A percentile compares a stretch with the other conserved stretches of the same genome.
phyloP scores from a whole-genome alignment of 1,139 yeast species.

The Magnusiomyces tetraspermus region DNA sequence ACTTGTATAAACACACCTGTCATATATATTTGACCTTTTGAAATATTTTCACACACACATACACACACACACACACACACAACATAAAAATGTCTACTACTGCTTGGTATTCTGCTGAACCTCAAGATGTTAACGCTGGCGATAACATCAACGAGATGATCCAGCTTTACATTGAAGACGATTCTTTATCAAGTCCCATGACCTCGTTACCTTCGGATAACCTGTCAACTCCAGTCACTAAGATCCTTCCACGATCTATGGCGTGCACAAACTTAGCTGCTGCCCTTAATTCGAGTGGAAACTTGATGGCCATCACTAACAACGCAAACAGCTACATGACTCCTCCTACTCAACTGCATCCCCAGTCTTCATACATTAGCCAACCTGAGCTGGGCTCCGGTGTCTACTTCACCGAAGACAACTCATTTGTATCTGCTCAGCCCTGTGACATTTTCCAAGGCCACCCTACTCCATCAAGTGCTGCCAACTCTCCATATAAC shows the following conservation, averaged over 20 bases:
- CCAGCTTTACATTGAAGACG: slow-evolving; percentile 8
- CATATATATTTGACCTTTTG: too few relatives aligned
- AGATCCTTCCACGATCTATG: slow-evolving; percentile 11
- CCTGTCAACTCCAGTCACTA: slow-evolving; percentile 11
- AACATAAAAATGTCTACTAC: slow-evolving; percentile 2
- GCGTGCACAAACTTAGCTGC: slow-evolving; percentile 9
- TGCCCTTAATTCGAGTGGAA: slow-evolving; percentile 3
- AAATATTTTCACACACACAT: not conserved
- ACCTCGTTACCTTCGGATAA: slow-evolving; percentile 10
- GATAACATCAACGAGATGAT: slow-evolving; percentile 11
- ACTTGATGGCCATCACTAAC: slow-evolving; percentile 11
- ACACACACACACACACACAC: not conserved
- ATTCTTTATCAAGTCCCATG: too few relatives aligned
- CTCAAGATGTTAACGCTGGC: slow-evolving; percentile 9
- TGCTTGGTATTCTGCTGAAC: not conserved
- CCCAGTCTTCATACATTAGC: slow-evolving; percentile 4
- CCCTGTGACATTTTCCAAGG: not conserved
- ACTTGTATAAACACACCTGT: too few relatives aligned
- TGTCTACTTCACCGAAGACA: not conserved
- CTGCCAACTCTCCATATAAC: not conserved
- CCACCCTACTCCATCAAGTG: not conserved
- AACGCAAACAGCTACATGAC: slow-evolving; percentile 1
- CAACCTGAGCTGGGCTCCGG: not conserved
- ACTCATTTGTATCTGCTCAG: not conserved
- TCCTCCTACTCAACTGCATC: slow-evolving; percentile 11